These are phyloP conservation scores for Ceratobasidium sp. DNA, from an alignment of 1,284 basidiomycete genomes.

Conservation along the genomic window DNA sequence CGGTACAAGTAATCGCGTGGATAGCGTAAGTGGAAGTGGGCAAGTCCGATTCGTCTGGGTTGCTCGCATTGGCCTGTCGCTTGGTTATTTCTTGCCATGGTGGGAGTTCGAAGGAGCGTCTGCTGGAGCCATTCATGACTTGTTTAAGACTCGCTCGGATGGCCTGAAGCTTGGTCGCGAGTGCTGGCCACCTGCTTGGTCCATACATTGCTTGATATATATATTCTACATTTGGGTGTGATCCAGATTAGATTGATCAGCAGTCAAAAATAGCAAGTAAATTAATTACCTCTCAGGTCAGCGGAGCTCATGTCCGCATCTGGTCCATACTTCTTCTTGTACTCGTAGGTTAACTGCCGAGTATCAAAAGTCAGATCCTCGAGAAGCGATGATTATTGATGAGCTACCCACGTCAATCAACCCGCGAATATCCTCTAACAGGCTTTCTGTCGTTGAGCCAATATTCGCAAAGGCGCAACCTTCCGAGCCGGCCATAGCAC, in stretches of 20 bases:
- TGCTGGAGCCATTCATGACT: not conserved
- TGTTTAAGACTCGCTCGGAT: not conserved
- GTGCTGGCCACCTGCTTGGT: not conserved
- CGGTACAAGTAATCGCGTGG: constrained; percentile 45
- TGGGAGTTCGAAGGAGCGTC: not conserved
- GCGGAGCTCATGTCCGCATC: not conserved
- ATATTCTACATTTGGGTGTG: not conserved
- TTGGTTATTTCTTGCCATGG: not conserved
- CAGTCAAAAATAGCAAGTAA: not conserved
- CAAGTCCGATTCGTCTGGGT: not conserved
- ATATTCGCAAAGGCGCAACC: constrained; percentile 36
- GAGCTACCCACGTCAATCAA: not conserved
- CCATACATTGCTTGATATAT: not conserved
- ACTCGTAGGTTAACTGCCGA: not conserved
- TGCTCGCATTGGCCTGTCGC: not conserved
- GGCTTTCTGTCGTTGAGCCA: not conserved
- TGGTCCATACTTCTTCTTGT: constrained; percentile 1
- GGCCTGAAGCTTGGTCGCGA: not conserved
- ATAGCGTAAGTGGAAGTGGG: not conserved
- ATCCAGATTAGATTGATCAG: too few species aligned
- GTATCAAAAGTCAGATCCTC: not conserved
- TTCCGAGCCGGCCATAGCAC: constrained; percentile 34
- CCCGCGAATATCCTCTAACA: not conserved
- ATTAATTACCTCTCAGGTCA: not conserved
- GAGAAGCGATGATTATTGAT: not conserved